Conservation (phyloP, 2,329 filamentous ascomycete species). For the Cyphellophora europaea region DNA sequence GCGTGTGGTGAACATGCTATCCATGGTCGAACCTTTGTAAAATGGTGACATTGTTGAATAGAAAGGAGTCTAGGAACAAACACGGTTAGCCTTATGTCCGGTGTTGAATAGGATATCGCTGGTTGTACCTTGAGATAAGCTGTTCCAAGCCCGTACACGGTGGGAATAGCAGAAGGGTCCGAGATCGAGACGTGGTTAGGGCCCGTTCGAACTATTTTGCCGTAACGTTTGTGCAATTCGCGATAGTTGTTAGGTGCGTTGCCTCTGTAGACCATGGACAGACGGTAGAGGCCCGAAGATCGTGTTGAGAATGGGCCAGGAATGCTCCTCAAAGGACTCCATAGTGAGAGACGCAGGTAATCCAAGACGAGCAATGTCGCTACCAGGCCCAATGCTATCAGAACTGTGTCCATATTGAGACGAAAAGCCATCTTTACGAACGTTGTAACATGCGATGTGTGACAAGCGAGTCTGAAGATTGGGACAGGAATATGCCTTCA, state of each 20-base stretch:
- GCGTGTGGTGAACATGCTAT: conserved; percentile 9
- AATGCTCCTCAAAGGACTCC: too few relatives aligned
- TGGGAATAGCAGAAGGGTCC: conserved; percentile 9
- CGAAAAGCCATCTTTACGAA: too few relatives aligned
- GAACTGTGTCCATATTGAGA: too few relatives aligned
- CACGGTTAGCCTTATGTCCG: background rate
- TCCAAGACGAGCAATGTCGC: too few relatives aligned
- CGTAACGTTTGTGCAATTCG: conserved; percentile 6
- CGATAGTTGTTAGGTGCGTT: conserved; percentile 1
- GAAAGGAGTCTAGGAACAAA: conserved; percentile 1
- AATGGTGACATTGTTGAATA: conserved; percentile 4
- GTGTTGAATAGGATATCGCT: background rate
- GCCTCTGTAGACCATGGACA: conserved; percentile 23
- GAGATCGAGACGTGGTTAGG: conserved; percentile 8
- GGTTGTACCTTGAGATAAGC: conserved; percentile 2
- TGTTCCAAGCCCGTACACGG: conserved; percentile 9
- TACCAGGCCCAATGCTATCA: too few relatives aligned
- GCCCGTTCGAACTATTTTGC: conserved; percentile 9
- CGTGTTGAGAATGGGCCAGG: conserved; percentile 62
- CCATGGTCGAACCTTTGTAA: conserved; percentile 6
- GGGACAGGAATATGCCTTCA: too few relatives aligned
- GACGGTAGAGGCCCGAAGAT: conserved; percentile 63
- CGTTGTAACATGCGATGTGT: too few relatives aligned
- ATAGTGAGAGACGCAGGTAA: too few relatives aligned
- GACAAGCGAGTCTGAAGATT: too few relatives aligned